Evolutionary conservation across 257 asterid genomes (phyloP), one percentile per base, ranked within the genome.

Genomic region (Schizonepeta tenuifolia): DNA sequence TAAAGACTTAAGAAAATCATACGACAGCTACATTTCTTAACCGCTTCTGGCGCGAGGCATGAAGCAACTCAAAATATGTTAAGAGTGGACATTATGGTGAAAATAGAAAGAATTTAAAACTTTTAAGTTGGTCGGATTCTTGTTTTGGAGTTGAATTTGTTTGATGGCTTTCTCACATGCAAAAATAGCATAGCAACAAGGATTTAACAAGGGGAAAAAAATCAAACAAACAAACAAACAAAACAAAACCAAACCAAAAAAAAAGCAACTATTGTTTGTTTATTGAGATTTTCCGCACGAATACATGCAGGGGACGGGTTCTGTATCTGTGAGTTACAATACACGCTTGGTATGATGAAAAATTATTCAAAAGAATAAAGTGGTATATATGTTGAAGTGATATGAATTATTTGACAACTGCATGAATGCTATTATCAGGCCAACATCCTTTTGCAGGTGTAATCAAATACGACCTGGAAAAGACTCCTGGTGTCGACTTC

Each of bases 391-490:
- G 20, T 49, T 49, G 55, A 49, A 49, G 24, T 17, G 22, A 49
- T 49, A 66, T 36, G 11, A 38, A 38, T 38, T 7, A 2, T 38
- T 38, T 38, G 43, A 12, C 43, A 38, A 7, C 43, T 38, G 43
- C 43, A 38, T 36, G 41, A 36, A 36, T 36, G 10, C 43, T 8
- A 5, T 15, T 2, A 51, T 80, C 87, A 88, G 21, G 80, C 80
- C 77, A 83, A 49, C 85, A 89, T 80, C 86, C 91, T 86, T 74
- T 88, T 89, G 79, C 98, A 91, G 1, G 96, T 89, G 70, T 71
- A 87, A 73, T 91, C 96, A 70, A 86, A 89, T 65, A 94, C 63
- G 57, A 82, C 84, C 89, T 94, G 94, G 77, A 92, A 77, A 80
- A 83, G 78, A 47, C 96, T 76, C 85, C 92, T 83, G 20, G 93